Percentiles rank a stretch among this genome's conserved stretches.
Conservation (phyloP, 2,329 filamentous ascomycete species). For the Cladophialophora carrionii region DNA sequence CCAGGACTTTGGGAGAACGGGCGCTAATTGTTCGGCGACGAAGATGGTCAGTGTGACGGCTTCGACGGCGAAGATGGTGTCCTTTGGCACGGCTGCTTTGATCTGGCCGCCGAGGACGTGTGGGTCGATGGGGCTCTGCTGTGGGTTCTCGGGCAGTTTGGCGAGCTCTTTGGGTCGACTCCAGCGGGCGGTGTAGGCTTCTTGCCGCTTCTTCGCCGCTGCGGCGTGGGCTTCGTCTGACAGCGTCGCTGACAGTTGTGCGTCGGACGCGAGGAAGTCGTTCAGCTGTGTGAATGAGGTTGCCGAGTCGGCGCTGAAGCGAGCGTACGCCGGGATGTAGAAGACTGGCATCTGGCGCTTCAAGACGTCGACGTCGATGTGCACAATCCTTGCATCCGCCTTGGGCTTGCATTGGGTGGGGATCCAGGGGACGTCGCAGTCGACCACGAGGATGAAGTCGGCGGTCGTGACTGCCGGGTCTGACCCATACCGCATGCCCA, state of each 20-base stretch:
- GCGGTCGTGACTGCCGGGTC: slow-evolving; percentile 74
- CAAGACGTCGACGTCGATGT: slow-evolving; percentile 68
- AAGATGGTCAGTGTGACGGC: slow-evolving; percentile 72
- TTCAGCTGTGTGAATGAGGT: slow-evolving; percentile 71
- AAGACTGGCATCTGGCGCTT: slow-evolving; percentile 75
- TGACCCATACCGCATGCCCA: slow-evolving; percentile 73
- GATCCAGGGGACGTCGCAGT: slow-evolving; percentile 94
- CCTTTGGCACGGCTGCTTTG: slow-evolving; percentile 60
- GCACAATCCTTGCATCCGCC: slow-evolving; percentile 61
- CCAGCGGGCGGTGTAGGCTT: slow-evolving; percentile 63
- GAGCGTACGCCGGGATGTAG: slow-evolving; percentile 67
- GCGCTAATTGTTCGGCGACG: slow-evolving; percentile 72
- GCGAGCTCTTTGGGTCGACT: slow-evolving; percentile 62
- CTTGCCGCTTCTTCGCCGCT: slow-evolving; percentile 47
- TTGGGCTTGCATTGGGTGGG: slow-evolving; percentile 70
- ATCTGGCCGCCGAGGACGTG: slow-evolving; percentile 62
- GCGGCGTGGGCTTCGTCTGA: slow-evolving; percentile 41
- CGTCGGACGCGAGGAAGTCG: slow-evolving; percentile 58
- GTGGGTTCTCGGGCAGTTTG: slow-evolving; percentile 56
- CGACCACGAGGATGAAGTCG: slow-evolving; percentile 81
- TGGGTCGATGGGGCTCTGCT: slow-evolving; percentile 63
- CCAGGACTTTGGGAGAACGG: slow-evolving; percentile 70
- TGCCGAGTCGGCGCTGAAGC: slow-evolving; percentile 68
- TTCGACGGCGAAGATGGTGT: slow-evolving; percentile 77
- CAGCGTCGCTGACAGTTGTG: slow-evolving; percentile 50